These are phyloP conservation scores for Phoma herbarum DNA, from an alignment of 2,329 filamentous ascomycete species.

Conservation along the genomic window DNA sequence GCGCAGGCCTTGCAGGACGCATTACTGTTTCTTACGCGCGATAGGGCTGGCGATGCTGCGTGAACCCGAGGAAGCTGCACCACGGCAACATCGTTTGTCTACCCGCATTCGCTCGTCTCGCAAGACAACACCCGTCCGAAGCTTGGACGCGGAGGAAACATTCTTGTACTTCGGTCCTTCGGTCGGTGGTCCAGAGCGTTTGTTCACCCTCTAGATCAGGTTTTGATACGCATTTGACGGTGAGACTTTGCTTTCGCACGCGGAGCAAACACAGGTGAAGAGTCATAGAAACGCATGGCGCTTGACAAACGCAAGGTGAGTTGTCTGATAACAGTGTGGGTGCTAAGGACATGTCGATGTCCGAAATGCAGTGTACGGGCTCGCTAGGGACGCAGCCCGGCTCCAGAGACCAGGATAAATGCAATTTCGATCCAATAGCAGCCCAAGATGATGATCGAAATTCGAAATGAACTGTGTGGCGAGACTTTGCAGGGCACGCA, in stretches of 20 bases:
- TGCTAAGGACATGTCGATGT: constrained; percentile 34
- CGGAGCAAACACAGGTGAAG: constrained; percentile 43
- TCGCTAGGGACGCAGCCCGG: constrained; percentile 38
- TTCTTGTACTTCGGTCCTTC: constrained; percentile 7
- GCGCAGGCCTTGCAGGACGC: constrained; percentile 28
- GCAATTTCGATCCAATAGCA: constrained; percentile 41
- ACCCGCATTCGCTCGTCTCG: neutral
- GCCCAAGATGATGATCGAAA: constrained; percentile 35
- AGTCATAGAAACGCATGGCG: constrained; percentile 41
- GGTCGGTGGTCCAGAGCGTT: constrained; percentile 6
- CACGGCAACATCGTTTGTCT: constrained; percentile 12
- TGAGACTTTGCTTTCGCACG: constrained; percentile 25
- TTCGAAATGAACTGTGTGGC: constrained; percentile 49
- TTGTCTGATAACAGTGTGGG: constrained; percentile 47
- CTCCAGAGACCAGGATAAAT: constrained; percentile 31
- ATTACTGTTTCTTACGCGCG: constrained; percentile 23
- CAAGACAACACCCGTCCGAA: constrained; percentile 1
- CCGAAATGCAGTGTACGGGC: constrained; percentile 41
- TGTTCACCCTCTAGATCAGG: constrained; percentile 2
- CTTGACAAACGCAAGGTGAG: constrained; percentile 49
- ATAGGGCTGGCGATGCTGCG: constrained; percentile 42
- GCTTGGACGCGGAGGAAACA: constrained; percentile 16
- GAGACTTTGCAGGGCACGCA: constrained; percentile 45
- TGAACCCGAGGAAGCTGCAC: constrained; percentile 34
- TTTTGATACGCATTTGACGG: constrained; percentile 11